Conservation (phyloP, 2,329 filamentous ascomycete species). For the Epichloe brachyelytri region DNA sequence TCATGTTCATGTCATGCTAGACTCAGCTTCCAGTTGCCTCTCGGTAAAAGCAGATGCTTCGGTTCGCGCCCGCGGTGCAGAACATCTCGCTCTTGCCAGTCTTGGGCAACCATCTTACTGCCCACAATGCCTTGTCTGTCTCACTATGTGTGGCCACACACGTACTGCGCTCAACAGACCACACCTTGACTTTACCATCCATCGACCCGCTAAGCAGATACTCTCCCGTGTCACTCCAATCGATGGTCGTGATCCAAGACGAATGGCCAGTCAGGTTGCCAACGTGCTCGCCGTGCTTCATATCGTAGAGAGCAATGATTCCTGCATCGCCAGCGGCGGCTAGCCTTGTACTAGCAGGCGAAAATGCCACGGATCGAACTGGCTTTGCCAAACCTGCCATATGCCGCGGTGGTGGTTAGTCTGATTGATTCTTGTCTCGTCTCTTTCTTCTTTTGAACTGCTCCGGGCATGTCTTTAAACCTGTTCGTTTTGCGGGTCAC, state of each 20-base stretch:
- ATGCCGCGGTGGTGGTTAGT: not conserved
- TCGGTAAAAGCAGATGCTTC: slow-evolving; percentile 68
- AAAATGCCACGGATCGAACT: slow-evolving; percentile 77
- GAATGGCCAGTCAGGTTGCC: slow-evolving; percentile 68
- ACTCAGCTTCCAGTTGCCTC: slow-evolving; percentile 59
- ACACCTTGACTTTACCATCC: slow-evolving; percentile 91
- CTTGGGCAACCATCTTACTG: slow-evolving; percentile 72
- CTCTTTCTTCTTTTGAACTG: not conserved
- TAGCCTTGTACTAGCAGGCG: slow-evolving; percentile 68
- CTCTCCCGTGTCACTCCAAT: slow-evolving; percentile 90
- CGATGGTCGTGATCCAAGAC: slow-evolving; percentile 80
- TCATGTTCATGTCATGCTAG: too few relatives aligned
- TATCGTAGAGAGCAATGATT: slow-evolving; percentile 85
- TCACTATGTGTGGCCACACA: slow-evolving; percentile 94
- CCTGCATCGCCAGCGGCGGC: slow-evolving; percentile 83
- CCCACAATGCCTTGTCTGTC: slow-evolving; percentile 74
- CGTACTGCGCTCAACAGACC: slow-evolving; percentile 70
- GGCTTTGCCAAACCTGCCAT: slow-evolving; percentile 66
- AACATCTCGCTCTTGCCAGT: slow-evolving; percentile 57
- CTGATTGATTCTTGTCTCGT: not conserved
- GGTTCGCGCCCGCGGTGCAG: slow-evolving; percentile 64
- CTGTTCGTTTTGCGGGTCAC: not conserved
- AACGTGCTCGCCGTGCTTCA: slow-evolving; percentile 82
- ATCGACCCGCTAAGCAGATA: slow-evolving; percentile 79
- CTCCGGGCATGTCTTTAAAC: not conserved